Evolutionary conservation across 495 filamentous ascomycete species (phyloP).

Genomic region (Aspergillus steynii): DNA sequence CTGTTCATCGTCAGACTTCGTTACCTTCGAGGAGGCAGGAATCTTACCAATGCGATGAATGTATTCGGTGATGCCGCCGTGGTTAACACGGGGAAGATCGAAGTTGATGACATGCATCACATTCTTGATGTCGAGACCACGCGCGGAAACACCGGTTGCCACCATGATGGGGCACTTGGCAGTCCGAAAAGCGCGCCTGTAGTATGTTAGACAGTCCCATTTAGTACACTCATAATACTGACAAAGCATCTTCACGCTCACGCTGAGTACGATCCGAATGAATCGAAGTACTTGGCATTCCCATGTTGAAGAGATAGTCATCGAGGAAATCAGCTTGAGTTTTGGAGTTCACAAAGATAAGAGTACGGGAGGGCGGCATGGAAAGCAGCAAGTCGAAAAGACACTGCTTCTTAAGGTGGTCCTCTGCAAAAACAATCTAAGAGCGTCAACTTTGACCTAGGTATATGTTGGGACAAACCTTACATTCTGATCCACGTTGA

Average conservation of each 20-base stretch:
- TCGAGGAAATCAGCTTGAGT: constrained; percentile 75
- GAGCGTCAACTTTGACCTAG: background rate
- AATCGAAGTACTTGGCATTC: constrained; percentile 80
- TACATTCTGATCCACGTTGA: constrained; percentile 73
- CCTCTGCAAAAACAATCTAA: constrained; percentile 62
- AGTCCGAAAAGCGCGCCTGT: constrained; percentile 73
- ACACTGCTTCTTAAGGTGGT: constrained; percentile 62
- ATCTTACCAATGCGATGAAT: constrained; percentile 84
- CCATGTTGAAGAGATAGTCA: constrained; percentile 79
- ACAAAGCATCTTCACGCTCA: constrained; percentile 92
- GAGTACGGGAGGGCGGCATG: constrained; percentile 70
- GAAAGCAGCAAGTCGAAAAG: constrained; percentile 72
- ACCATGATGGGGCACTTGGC: constrained; percentile 77
- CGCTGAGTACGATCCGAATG: constrained; percentile 84
- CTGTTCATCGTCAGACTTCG: constrained; percentile 39
- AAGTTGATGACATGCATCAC: constrained; percentile 93
- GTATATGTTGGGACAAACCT: constrained; percentile 7
- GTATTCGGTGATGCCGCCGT: constrained; percentile 94
- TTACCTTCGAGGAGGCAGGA: constrained; percentile 10
- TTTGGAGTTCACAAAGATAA: constrained; percentile 89
- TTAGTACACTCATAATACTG: constrained; percentile 30
- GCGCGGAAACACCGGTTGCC: constrained; percentile 79
- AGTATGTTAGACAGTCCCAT: background rate
- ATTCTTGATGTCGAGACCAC: constrained; percentile 87
- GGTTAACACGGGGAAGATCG: constrained; percentile 66